Evolutionary conservation across 345 rosid species (phyloP).

Genomic region (Pistacia vera): DNA sequence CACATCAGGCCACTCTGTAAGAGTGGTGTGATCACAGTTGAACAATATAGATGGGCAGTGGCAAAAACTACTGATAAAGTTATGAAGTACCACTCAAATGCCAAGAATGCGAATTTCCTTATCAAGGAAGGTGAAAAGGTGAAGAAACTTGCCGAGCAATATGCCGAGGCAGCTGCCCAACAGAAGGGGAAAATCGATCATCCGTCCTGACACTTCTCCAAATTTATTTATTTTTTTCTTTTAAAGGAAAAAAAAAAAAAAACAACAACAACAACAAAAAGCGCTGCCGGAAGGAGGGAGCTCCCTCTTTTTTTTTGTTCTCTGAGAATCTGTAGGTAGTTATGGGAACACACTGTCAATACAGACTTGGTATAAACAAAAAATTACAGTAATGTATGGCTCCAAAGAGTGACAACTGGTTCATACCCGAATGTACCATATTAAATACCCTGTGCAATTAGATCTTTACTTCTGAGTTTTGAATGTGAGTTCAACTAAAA

Average conservation of each 20-base stretch:
- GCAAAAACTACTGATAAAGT: conserved; percentile 84
- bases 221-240: not conserved
- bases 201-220: not conserved
- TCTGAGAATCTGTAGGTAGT: not conserved
- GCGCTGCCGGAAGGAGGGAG: not conserved
- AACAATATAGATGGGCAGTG: conserved; percentile 92
- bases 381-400: not conserved
- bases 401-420: not conserved
- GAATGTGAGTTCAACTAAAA: too few relatives aligned
- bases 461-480: too few relatives aligned
- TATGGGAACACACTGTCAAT: not conserved
- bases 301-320: not conserved
- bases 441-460: too few relatives aligned
- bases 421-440: too few relatives aligned
- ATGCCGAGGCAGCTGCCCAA: conserved; percentile 68
- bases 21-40: conserved; percentile 79
- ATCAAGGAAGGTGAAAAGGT: conserved; percentile 98
- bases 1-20: conserved; percentile 94
- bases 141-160: conserved; percentile 95
- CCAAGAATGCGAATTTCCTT: conserved; percentile 84
- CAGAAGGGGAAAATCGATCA: conserved; percentile 50
- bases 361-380: not conserved
- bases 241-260: not conserved
- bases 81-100: conserved; percentile 84
- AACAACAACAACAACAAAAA: too few relatives aligned